phyloP scores from a whole-genome alignment of 305 asterid species.

The Coffea humblotiana region DNA sequence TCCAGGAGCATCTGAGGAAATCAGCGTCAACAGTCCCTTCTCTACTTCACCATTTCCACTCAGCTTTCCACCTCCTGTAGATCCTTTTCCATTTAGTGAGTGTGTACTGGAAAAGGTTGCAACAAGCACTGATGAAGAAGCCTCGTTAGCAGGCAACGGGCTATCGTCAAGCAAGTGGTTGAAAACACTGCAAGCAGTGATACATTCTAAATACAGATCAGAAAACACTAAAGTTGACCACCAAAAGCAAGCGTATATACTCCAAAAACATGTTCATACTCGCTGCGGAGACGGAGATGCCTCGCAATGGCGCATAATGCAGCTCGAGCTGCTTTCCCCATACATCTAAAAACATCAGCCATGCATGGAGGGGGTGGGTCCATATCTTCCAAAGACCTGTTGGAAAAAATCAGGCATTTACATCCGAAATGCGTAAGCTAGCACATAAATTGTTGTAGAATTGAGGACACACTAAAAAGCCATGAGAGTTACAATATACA shows the following conservation, averaged over 20 bases:
- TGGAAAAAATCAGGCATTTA: not conserved
- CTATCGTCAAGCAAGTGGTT: slow-evolving; percentile 88
- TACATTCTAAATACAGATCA: slow-evolving; percentile 26
- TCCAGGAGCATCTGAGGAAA: slow-evolving; percentile 85
- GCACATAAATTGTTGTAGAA: not conserved
- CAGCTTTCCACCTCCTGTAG: slow-evolving; percentile 59
- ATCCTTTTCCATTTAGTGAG: slow-evolving; percentile 56
- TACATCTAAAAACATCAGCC: slow-evolving; percentile 88
- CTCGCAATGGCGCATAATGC: slow-evolving; percentile 82
- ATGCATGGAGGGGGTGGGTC: slow-evolving; percentile 96
- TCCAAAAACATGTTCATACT: slow-evolving; percentile 47
- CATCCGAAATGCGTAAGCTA: not conserved
- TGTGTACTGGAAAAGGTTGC: slow-evolving; percentile 58
- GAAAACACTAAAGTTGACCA: slow-evolving; percentile 6
- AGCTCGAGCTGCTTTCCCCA: slow-evolving; percentile 95
- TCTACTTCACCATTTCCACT: slow-evolving; percentile 65
- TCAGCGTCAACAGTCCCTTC: slow-evolving; percentile 77
- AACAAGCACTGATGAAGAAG: slow-evolving; percentile 84
- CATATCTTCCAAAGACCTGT: slow-evolving; percentile 78
- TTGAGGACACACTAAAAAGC: not conserved
- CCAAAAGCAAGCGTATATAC: slow-evolving; percentile 3
- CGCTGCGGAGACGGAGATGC: slow-evolving; percentile 93
- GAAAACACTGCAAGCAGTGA: slow-evolving; percentile 64
- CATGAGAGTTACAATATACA: not conserved
- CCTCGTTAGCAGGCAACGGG: slow-evolving; percentile 85